Evolutionary conservation across 768 basidiomycete species (phyloP), one percentile per base, ranked within the genome.

Genomic region (Flagelloscypha sp.): DNA sequence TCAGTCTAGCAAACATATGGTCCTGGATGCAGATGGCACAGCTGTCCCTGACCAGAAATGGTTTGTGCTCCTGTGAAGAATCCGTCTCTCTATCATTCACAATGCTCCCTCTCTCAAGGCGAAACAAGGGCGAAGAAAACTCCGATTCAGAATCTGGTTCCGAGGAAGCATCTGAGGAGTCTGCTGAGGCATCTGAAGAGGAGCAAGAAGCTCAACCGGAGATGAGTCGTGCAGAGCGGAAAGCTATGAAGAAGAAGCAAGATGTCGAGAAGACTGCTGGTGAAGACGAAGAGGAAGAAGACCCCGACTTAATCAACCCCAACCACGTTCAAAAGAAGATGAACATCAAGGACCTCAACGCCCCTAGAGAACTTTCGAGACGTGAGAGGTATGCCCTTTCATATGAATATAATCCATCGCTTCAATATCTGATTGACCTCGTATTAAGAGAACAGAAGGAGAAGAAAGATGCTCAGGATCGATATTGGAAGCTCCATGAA

Each of bases 381-480:
- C 64, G 73, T 35, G 84, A 86, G 54, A 69, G 76, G 84, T 78
- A 41, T 19, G 60, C 33, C 12, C 36, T 19, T 30, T 24, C 19
- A 3, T 17, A 29, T 34, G 9, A 24, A 39, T 20, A 13, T 19
- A 38, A 11, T 21, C 35, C 3, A 20, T 5, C 4, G 24, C 15
- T 21, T 22, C 35, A 11, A 19, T 21, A 6, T 30, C 27, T 39
- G 18, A 44, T 35, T 9, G 10, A 34, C 20, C 10, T n/a, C 27
- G 23, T 17, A 29, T 24, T 7, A 42, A 92, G 92, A 45, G 93
- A 95, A 53, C 80, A 79, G 52, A 90, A 92, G 53, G 89, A 93
- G 59, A 92, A 90, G 64, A 72, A 84, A 48, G 89, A 90, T 1
- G 86, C 89, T 2, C 76, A 86, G 52, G 87, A 89, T 18, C 66